Conservation (phyloP, 768 basidiomycete genomes). For the Amanita rubescens region DNA sequence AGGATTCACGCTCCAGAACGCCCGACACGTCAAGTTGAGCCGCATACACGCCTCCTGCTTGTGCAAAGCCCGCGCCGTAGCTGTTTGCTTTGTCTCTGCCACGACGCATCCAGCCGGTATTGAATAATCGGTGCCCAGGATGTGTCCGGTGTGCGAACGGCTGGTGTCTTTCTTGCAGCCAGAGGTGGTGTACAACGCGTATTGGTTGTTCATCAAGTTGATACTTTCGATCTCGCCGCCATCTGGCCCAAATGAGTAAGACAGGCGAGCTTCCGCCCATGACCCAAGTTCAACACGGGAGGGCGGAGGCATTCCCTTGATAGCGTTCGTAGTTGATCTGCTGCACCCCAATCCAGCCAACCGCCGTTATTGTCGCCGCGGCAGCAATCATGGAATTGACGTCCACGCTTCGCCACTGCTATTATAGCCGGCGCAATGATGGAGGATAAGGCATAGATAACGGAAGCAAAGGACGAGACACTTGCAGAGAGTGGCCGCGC, state of each 20-base stretch:
- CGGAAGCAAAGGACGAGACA: constrained; percentile 25
- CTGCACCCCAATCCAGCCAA: constrained; percentile 52
- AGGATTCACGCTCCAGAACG: constrained; percentile 33
- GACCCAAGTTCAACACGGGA: constrained; percentile 13
- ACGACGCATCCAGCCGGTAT: constrained; percentile 61
- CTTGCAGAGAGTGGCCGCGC: constrained; percentile 32
- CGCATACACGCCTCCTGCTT: constrained; percentile 66
- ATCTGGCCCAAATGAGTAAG: constrained; percentile 24
- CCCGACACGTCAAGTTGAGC: constrained; percentile 56
- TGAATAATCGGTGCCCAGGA: constrained; percentile 49
- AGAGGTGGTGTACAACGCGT: constrained; percentile 62
- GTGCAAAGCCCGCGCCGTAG: constrained; percentile 61
- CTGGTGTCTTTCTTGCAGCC: constrained; percentile 33
- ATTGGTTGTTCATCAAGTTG: constrained; percentile 68
- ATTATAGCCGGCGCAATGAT: constrained; percentile 35
- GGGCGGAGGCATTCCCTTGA: constrained; percentile 26
- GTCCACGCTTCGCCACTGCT: constrained; percentile 45
- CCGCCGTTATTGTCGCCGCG: constrained; percentile 49
- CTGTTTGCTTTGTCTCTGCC: too few species aligned
- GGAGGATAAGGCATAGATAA: constrained; percentile 23
- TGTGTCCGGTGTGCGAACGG: constrained; percentile 38
- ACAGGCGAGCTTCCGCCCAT: constrained; percentile 3
- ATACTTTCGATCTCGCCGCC: constrained; percentile 58
- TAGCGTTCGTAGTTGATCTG: constrained; percentile 51
- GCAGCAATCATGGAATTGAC: constrained; percentile 56